These are phyloP conservation scores for Ballota nigra DNA, from an alignment of 257 asterid species.

Conservation along the genomic window DNA sequence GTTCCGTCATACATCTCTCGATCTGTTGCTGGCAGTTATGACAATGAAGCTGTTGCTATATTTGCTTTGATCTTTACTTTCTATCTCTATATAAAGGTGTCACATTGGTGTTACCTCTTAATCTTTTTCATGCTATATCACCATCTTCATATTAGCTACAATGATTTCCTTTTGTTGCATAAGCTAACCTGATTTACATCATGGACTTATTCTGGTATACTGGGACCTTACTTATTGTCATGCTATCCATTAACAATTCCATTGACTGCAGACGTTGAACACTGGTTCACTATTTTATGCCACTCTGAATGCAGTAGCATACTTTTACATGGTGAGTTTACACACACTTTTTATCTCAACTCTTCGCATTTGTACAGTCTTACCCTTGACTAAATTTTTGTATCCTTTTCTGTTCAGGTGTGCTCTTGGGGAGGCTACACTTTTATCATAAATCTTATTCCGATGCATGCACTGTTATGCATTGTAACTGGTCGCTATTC, in stretches of 20 bases:
- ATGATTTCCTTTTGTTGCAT: neutral
- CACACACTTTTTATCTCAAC: slow-evolving; percentile 9
- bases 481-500: slow-evolving; percentile 96
- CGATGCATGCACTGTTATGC: slow-evolving; percentile 98
- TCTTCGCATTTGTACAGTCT: slow-evolving; percentile 8
- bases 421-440: slow-evolving; percentile 99
- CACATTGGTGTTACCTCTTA: slow-evolving; percentile 14
- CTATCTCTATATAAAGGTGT: slow-evolving; percentile 95
- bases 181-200: neutral
- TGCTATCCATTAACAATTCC: slow-evolving; percentile 24
- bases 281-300: slow-evolving; percentile 98
- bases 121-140: neutral
- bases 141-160: slow-evolving; percentile 3
- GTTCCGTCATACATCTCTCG: slow-evolving; percentile 99
- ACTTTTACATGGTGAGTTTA: slow-evolving; percentile 89
- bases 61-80: slow-evolving; percentile 96
- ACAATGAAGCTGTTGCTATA: slow-evolving; percentile 99
- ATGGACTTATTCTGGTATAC: slow-evolving; percentile 5
- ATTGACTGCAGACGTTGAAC: slow-evolving; percentile 79
- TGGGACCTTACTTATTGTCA: neutral
- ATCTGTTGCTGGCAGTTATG: slow-evolving; percentile 99
- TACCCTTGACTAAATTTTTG: slow-evolving; percentile 13
- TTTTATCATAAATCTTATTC: slow-evolving; percentile 95
- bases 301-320: slow-evolving; percentile 83
- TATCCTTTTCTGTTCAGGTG: slow-evolving; percentile 51